Conservation (phyloP, 2,329 filamentous ascomycete species). For the Colletotrichum sidae region DNA sequence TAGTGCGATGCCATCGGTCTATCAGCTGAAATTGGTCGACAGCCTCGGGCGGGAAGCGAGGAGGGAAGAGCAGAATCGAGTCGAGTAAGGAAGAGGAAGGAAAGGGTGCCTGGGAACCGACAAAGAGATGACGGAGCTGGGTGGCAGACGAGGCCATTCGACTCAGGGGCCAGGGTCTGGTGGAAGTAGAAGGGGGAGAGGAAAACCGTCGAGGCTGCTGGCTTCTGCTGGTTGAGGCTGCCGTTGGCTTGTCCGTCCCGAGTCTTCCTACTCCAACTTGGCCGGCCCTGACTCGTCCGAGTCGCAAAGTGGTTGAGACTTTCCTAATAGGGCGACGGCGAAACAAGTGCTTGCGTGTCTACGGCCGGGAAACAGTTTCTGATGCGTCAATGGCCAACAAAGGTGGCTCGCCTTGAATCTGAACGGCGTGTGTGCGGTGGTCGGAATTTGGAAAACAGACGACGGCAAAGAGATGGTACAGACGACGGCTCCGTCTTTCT, state of each 20-base stretch:
- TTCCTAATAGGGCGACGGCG: slow-evolving; percentile 34
- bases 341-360: slow-evolving; percentile 38
- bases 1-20: slow-evolving; percentile 33
- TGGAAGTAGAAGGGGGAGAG: slow-evolving; percentile 9
- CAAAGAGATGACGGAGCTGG: slow-evolving; percentile 1
- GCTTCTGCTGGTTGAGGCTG: slow-evolving; percentile 16
- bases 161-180: slow-evolving; percentile 17
- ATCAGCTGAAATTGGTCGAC: slow-evolving; percentile 32
- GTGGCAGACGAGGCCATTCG: slow-evolving; percentile 4
- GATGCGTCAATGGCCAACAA: slow-evolving; percentile 21
- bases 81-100: no score
- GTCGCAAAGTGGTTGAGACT: slow-evolving; percentile 35
- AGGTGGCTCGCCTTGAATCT: slow-evolving; percentile 33
- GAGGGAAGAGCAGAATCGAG: neutral
- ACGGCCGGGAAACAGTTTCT: slow-evolving; percentile 26
- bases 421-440: slow-evolving; percentile 15
- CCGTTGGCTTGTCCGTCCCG: neutral
- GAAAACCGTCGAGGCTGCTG: slow-evolving; percentile 8
- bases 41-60: slow-evolving; percentile 25
- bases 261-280: neutral
- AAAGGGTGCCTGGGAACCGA: no score
- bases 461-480: slow-evolving; percentile 14
- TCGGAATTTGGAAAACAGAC: slow-evolving; percentile 18
- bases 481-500: neutral
- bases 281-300: slow-evolving; percentile 30